These are phyloP conservation scores for Gaultheria prostrata DNA, from an alignment of 148 eudicot species.

Conservation along the genomic window DNA sequence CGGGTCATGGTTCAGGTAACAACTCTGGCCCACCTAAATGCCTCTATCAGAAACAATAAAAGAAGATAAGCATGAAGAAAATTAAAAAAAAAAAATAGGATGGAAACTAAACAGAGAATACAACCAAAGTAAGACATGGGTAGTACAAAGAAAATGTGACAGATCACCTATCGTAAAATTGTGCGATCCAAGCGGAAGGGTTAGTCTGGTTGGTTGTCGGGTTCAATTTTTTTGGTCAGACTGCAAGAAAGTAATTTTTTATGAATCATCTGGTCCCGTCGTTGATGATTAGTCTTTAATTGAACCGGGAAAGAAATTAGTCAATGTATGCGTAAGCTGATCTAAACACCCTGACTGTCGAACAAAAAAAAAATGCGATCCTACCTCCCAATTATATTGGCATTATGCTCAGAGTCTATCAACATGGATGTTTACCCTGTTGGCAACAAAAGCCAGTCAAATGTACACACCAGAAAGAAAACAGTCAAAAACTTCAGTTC, in stretches of 20 bases:
- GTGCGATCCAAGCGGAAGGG: neutral
- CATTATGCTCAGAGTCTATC: neutral
- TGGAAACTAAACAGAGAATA: neutral
- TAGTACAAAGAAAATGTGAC: neutral
- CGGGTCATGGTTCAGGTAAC: slow-evolving; percentile 30
- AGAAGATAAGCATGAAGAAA: slow-evolving; percentile 11
- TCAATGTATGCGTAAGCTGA: neutral
- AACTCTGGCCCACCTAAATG: slow-evolving; percentile 21
- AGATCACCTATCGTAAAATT: neutral
- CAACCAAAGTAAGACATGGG: slow-evolving; percentile 16
- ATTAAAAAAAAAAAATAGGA: neutral
- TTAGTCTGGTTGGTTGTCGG: no score
- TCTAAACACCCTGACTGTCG: no score
- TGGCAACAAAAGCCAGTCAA: neutral
- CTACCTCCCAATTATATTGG: neutral
- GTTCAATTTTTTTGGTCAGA: no score
- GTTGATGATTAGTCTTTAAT: no score
- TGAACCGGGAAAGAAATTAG: no score
- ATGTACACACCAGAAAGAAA: neutral
- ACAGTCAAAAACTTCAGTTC: neutral
- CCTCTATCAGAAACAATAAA: neutral
- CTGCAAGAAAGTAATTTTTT: no score
- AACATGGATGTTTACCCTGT: neutral
- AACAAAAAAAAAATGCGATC: no score
- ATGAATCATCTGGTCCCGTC: no score